Evolutionary conservation across 176 grass and related monocot species (phyloP), one percentile per base, ranked within the genome.

Genomic region (Chloris gayana): DNA sequence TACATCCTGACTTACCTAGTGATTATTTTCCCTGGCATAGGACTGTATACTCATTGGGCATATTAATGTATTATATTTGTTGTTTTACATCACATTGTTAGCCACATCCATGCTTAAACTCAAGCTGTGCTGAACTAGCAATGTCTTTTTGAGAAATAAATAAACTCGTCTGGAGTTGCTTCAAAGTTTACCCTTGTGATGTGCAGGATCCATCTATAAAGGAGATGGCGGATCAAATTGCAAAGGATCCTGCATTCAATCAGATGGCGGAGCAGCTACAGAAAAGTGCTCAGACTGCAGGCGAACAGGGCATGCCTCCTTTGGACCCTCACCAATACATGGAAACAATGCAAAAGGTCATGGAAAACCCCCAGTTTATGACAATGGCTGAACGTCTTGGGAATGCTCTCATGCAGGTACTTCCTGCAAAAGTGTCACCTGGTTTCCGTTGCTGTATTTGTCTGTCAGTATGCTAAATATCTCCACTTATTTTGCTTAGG

Each of bases 171-270:
- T 12, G 35, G 68, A 66, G 17, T 75, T 45, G 66, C 42, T 64
- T 53, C 10, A 63, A 39, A 39, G 30, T 34, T 42, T 65, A n/a
- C 57, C 63, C 62, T 77, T 84, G 22, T 87, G 33, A 33, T 87
- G 58, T 74, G 27, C 70, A 97, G 92, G 95, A 97, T 82, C 95
- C 95, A 82, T 90, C 89, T 39, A 94, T 97, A 83, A 94, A 90
- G 85, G 92, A 97, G 83, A 97, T 92, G 95, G 92, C 89, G 3
- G 95, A 94, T 42, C 92, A 97, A 85, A 97, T 97, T 71, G 89
- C 95, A 51, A 85, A 18, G 80, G 92, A 92, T 49, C 95, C 95
- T 47, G 83, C 85, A 46, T 97, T 97, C 85, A 94, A 84, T 70
- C 89, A 87, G 86, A 94, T 97, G 95, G 95, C 92, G 21, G 87